phyloP scores from a whole-genome alignment of 176 grass and related monocot genomes.

The Microstegium vimineum region DNA sequence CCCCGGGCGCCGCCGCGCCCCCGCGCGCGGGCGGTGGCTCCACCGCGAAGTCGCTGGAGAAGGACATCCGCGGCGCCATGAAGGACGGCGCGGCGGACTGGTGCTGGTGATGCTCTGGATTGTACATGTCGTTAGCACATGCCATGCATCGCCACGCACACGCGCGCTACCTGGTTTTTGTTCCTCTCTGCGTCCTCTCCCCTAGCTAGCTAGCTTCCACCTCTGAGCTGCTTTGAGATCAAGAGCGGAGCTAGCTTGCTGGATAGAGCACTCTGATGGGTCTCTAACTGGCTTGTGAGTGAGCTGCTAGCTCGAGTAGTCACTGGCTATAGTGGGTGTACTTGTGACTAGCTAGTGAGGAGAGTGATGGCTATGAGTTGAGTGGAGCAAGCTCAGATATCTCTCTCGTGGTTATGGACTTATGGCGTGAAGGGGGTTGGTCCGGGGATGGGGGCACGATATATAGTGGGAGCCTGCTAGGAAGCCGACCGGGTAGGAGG shows the following conservation, averaged over 20 bases:
- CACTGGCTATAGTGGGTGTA: conserved; percentile 27
- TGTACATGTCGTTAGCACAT: conserved; percentile 92
- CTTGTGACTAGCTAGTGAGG: conserved; percentile 7
- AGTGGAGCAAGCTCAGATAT: not conserved
- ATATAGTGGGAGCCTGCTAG: conserved; percentile 32
- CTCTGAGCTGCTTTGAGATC: not conserved
- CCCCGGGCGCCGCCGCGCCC: conserved; percentile 11
- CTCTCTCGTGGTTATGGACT: not conserved
- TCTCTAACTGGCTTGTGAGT: not conserved
- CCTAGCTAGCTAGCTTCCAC: not conserved
- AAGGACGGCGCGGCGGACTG: conserved; percentile 25
- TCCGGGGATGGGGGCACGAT: conserved; percentile 7
- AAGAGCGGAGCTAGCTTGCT: not conserved
- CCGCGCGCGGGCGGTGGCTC: conserved; percentile 52
- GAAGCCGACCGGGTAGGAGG: not conserved
- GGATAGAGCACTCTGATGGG: not conserved
- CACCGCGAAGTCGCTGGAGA: conserved; percentile 90
- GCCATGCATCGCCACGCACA: conserved; percentile 57
- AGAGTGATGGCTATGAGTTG: not conserved
- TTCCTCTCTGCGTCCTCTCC: too few relatives aligned
- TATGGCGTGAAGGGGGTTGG: conserved; percentile 10
- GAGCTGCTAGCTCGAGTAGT: not conserved
- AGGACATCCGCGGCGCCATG: conserved; percentile 87
- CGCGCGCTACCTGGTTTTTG: not conserved
- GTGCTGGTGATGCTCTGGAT: conserved; percentile 73